These are phyloP conservation scores for Cynara cardunculus DNA, from an alignment of 129 eudicot species.

Conservation along the genomic window DNA sequence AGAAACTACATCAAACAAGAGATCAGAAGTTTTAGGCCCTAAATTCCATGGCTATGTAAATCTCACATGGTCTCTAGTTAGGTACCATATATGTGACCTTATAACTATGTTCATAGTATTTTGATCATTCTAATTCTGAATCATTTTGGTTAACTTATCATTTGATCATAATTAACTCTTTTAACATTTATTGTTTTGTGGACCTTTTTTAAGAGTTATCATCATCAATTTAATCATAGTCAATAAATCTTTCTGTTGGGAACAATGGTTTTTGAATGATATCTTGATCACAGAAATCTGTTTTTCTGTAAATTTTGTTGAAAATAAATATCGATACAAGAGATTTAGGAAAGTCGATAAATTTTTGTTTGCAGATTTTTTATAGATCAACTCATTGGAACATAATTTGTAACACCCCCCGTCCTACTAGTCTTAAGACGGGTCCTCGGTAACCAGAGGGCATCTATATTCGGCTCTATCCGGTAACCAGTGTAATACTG, in stretches of 20 bases:
- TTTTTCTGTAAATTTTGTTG: background rate
- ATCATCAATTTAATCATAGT: constrained; percentile 12
- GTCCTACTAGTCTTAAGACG: no score
- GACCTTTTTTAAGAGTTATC: background rate
- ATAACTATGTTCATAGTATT: constrained; percentile 5
- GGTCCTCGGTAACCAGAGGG: no score
- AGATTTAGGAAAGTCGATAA: background rate
- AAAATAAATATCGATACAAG: background rate
- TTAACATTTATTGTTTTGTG: background rate
- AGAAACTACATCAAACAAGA: constrained; percentile 6
- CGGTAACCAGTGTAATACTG: no score
- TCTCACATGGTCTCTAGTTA: constrained; percentile 5
- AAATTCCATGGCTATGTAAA: constrained; percentile 4
- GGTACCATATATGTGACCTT: constrained; percentile 2
- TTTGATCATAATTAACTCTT: background rate
- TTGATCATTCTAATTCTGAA: background rate
- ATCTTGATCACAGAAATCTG: no score
- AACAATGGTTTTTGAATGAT: background rate
- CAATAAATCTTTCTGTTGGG: background rate
- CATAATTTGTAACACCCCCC: no score
- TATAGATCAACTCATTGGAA: no score
- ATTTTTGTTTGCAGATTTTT: no score
- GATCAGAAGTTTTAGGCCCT: background rate
- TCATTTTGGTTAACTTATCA: constrained; percentile 11
- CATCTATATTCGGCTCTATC: no score